Conservation (phyloP, 192 early-diverging fungal genomes). For the Coemansia sp. region DNA sequence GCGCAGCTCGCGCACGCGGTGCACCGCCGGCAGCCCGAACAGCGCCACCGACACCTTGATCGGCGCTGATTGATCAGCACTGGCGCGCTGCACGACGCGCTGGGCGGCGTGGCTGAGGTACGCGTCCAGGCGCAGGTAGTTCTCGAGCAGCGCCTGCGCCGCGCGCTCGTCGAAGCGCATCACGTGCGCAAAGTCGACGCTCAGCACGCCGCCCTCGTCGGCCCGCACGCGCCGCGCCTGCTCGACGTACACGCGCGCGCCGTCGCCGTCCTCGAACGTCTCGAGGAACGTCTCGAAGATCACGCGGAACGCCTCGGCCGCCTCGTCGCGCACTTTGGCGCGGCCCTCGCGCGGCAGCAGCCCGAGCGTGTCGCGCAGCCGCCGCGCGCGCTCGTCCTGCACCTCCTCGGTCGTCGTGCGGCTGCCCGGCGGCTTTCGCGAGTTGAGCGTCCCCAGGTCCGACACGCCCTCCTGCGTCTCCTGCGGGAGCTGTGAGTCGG, state of each 20-base stretch:
- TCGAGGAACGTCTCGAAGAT: constrained; percentile 75
- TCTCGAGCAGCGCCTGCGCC: constrained; percentile 64
- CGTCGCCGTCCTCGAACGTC: constrained; percentile 49
- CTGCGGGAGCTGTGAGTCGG: constrained; percentile 7
- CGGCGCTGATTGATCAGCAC: neutral
- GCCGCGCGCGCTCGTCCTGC: constrained; percentile 42
- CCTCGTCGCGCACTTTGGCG: constrained; percentile 63
- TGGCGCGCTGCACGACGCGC: constrained; percentile 62
- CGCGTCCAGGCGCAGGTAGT: constrained; percentile 84
- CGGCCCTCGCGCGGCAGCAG: constrained; percentile 37
- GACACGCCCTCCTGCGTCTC: constrained; percentile 25
- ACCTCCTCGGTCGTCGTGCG: constrained; percentile 42
- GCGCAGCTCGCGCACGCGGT: constrained; percentile 82
- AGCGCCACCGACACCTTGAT: constrained; percentile 61
- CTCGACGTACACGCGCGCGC: constrained; percentile 63
- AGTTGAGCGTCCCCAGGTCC: constrained; percentile 41
- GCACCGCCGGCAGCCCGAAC: constrained; percentile 62
- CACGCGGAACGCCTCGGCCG: constrained; percentile 66
- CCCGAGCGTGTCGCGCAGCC: constrained; percentile 48
- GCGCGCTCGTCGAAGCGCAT: constrained; percentile 60
- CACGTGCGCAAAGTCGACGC: constrained; percentile 76
- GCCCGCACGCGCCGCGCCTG: constrained; percentile 66
- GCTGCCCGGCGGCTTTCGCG: neutral
- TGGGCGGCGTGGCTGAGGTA: constrained; percentile 86
- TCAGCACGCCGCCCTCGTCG: constrained; percentile 67